phyloP scores from a whole-genome alignment of 306 rosid species.

The Dalbergia cultrata region DNA sequence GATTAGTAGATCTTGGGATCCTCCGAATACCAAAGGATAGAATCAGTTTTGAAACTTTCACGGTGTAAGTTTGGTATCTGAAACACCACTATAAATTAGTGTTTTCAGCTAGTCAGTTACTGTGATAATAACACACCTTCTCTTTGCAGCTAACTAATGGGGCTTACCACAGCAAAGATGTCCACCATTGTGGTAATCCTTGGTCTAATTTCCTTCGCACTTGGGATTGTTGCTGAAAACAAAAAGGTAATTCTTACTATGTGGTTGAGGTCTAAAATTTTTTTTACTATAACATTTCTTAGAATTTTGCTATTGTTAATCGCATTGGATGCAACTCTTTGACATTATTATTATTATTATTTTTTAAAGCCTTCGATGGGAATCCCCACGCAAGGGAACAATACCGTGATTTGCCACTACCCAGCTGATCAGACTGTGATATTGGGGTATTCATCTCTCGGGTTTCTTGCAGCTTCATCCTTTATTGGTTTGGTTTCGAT shows the following conservation, averaged over 20 bases:
- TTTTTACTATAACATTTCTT: neutral
- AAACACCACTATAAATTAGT: too few species aligned
- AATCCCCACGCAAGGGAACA: slow-evolving; percentile 15
- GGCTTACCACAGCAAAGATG: slow-evolving; percentile 49
- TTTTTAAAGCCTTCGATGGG: slow-evolving; percentile 31
- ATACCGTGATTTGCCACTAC: slow-evolving; percentile 31
- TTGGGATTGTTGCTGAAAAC: slow-evolving; percentile 62
- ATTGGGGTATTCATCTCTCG: slow-evolving; percentile 25
- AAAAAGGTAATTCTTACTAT: slow-evolving; percentile 49
- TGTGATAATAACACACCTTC: too few species aligned
- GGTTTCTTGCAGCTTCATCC: slow-evolving; percentile 1
- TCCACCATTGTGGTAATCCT: slow-evolving; percentile 43
- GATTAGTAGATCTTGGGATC: too few species aligned
- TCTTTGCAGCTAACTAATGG: slow-evolving; percentile 37
- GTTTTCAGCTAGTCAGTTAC: too few species aligned
- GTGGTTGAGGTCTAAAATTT: neutral
- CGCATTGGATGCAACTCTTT: neutral
- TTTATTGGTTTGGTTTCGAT: neutral
- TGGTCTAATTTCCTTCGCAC: slow-evolving; percentile 53
- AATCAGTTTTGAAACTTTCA: too few species aligned
- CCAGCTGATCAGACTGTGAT: slow-evolving; percentile 25
- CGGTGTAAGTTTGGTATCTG: too few species aligned
- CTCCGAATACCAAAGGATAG: too few species aligned
- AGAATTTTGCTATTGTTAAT: neutral
- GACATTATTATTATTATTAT: neutral